phyloP scores from a whole-genome alignment of 2,329 filamentous ascomycete species.

The Curvularia hawaiiensis region DNA sequence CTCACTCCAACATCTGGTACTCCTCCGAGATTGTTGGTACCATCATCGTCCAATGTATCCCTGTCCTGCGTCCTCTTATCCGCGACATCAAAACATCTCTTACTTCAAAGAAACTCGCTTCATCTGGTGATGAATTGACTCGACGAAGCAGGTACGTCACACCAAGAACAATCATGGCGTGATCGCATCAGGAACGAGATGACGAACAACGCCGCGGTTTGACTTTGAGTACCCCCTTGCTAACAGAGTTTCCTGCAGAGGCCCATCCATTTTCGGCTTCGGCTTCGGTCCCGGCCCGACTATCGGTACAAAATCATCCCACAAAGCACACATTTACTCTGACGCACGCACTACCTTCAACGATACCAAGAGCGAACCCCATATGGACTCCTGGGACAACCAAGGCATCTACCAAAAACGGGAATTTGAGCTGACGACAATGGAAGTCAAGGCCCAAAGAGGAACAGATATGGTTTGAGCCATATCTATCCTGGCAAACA shows the following conservation, averaged over 20 bases:
- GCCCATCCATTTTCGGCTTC: conserved; percentile 13
- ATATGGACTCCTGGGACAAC: conserved; percentile 30
- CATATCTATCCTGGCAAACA: not conserved
- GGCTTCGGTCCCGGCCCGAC: conserved; percentile 15
- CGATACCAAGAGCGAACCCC: conserved; percentile 20
- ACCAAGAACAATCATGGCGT: not conserved
- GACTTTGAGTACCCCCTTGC: not conserved
- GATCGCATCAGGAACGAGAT: not conserved
- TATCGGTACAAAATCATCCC: conserved; percentile 17
- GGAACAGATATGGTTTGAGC: conserved; percentile 8
- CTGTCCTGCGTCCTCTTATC: conserved; percentile 57
- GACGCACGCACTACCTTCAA: conserved; percentile 23
- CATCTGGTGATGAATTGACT: conserved; percentile 15
- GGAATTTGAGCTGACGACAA: conserved; percentile 31
- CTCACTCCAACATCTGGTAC: conserved; percentile 55
- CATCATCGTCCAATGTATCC: conserved; percentile 61
- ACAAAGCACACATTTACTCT: conserved; percentile 30
- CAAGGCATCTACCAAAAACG: conserved; percentile 34
- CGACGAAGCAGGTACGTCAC: conserved; percentile 23
- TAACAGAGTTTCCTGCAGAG: not conserved
- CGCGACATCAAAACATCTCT: conserved; percentile 50
- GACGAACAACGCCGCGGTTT: not conserved
- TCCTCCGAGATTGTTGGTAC: conserved; percentile 60
- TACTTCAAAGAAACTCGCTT: conserved; percentile 41
- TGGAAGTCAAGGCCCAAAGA: conserved; percentile 20